Base-by-base conservation (phyloP, 1,284 basidiomycete genomes). In the Xerocomus minutiporus region DNA sequence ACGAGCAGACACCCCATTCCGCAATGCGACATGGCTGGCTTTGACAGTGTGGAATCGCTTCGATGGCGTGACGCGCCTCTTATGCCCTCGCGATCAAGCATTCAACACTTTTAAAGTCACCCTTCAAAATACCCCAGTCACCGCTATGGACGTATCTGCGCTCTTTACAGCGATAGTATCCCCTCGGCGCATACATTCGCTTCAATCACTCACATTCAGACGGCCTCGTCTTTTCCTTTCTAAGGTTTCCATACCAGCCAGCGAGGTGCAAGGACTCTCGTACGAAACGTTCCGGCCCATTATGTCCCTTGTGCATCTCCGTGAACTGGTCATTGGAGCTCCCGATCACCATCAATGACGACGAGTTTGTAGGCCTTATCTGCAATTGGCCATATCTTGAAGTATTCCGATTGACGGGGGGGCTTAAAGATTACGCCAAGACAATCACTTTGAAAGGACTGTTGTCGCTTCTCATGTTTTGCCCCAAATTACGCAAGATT, bases 401-500 rank as follows among this genome's bases (percentile, higher is more conserved):
- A 28, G 23, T 26, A 2, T 9, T 51, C 5, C 23, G 2, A 23
- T 34, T 46, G 28, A n/a, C 8, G 15, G 35, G 43, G n/a, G 3
- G 13, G 28, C 13, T 6, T n/a, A 20, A 31, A 11, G 42, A 38
- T 5, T 9, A 43, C 32, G 15, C 50, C 25, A 51, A 51, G 12
- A 39, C 25, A 4, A 32, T 51, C 23, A 51, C 39, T 13, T 8
- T 57, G 17, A 29, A n/a, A 25, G 47, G 50, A 5, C 8, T 57
- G 5, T 31, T 51, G 8, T 41, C 47, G 8, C 44, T 53, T n/a
- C 40, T 50, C 13, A 2, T 1, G 4, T 13, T 7, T 9, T 57
- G 43, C 23, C 38, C 2, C 15, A 31, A 26, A 7, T 9, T 51
- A n/a, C 34, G 3, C 8, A 1, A 6, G 1, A 28, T 51, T 26